phyloP scores from a whole-genome alignment of 495 filamentous ascomycete genomes.

The Aspergillus kassunensis region DNA sequence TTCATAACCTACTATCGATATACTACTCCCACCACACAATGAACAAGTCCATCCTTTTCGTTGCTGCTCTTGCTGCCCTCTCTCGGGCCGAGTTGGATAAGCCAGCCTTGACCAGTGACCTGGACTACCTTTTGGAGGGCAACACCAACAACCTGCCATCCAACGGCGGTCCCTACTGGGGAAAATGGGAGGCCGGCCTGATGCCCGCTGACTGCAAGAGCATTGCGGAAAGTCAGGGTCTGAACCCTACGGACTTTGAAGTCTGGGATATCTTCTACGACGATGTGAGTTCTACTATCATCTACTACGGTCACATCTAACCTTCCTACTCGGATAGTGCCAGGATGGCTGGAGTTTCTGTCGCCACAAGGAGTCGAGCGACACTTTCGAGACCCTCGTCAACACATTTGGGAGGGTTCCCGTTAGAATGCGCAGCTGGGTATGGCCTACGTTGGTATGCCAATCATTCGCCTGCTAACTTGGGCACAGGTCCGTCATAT shows the following conservation, averaged over 20 bases:
- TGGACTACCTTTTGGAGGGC: conserved; percentile 4
- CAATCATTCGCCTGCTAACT: no score
- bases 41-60: neutral
- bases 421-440: conserved; percentile 11
- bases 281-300: neutral
- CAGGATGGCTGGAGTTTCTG: conserved; percentile 5
- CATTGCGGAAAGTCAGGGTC: conserved; percentile 4
- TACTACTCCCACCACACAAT: neutral
- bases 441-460: neutral
- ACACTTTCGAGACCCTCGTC: neutral
- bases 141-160: neutral
- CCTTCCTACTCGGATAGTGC: neutral
- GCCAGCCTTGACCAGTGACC: conserved; percentile 4
- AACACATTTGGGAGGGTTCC: conserved; percentile 1
- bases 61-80: neutral
- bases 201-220: conserved; percentile 11
- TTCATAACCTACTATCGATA: neutral
- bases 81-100: neutral
- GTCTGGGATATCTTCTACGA: conserved; percentile 5
- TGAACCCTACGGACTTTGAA: conserved; percentile 8
- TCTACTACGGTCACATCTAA: neutral
- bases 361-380: neutral
- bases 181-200: conserved; percentile 1
- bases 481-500: conserved; percentile 7
- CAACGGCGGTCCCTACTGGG: neutral